A percentile compares a stretch with the other conserved stretches of the same genome.
Evolutionary conservation across 1,284 basidiomycete species (phyloP).

Genomic region (Malassezia caprae): DNA sequence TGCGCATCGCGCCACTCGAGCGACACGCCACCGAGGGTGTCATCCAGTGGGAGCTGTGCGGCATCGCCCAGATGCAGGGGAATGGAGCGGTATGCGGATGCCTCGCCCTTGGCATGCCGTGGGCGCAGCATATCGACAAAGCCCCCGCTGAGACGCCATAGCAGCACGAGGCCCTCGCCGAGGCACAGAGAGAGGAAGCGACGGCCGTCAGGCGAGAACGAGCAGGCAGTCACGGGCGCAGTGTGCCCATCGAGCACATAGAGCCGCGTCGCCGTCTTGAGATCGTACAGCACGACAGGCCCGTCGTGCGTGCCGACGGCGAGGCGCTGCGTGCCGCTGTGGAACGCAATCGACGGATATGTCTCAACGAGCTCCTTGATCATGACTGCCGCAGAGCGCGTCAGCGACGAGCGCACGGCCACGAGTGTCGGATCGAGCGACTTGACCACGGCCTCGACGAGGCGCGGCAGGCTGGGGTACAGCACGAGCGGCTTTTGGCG

Average conservation of each 20-base stretch:
- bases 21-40: conserved; percentile 14
- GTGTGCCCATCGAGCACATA: conserved; percentile 83
- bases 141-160: conserved; percentile 49
- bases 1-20: conserved; percentile 37
- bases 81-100: conserved; percentile 43
- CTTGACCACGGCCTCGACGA: conserved; percentile 92
- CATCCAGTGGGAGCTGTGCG: conserved; percentile 6
- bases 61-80: conserved; percentile 30
- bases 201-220: conserved; percentile 81
- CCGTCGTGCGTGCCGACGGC: conserved; percentile 91
- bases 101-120: conserved; percentile 47
- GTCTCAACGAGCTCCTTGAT: conserved; percentile 62
- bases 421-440: conserved; percentile 84
- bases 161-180: conserved; percentile 57
- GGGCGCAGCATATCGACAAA: conserved; percentile 65
- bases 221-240: conserved; percentile 20
- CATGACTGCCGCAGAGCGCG: conserved; percentile 86
- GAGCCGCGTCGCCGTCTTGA: conserved; percentile 85
- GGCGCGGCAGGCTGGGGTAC: conserved; percentile 70
- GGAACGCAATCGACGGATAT: conserved; percentile 85
- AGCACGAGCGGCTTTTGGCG: conserved; percentile 76
- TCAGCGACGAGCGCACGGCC: conserved; percentile 70
- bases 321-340: conserved; percentile 70
- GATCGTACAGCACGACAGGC: conserved; percentile 73
- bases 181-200: conserved; percentile 77